phyloP scores from a whole-genome alignment of 2,329 filamentous ascomycete genomes.

The Sclerotinia subarctica region DNA sequence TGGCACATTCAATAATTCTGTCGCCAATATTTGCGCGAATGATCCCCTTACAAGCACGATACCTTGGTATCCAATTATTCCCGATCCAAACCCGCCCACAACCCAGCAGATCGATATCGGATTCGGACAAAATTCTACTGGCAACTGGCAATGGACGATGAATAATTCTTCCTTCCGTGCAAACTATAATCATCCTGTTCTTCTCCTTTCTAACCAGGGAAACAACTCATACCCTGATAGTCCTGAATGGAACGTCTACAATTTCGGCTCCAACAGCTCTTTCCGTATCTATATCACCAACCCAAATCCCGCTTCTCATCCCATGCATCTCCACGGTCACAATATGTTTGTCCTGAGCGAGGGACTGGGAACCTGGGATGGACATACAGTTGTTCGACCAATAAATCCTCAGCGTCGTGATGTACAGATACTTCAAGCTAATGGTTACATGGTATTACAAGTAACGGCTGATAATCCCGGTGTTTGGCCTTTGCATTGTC shows the following conservation, averaged over 20 bases:
- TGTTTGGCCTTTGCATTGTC: slow-evolving; percentile 51
- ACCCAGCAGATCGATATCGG: slow-evolving; percentile 40
- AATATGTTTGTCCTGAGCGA: slow-evolving; percentile 65
- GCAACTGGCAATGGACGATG: slow-evolving; percentile 50
- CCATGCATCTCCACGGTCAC: slow-evolving; percentile 69
- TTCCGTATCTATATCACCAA: slow-evolving; percentile 52
- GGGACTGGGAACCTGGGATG: slow-evolving; percentile 38
- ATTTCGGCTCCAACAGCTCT: slow-evolving; percentile 51
- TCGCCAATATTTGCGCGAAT: slow-evolving; percentile 25
- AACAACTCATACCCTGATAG: slow-evolving; percentile 49
- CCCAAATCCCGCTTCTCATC: slow-evolving; percentile 52
- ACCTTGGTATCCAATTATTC: slow-evolving; percentile 29
- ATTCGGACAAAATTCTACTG: slow-evolving; percentile 48
- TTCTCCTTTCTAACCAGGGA: slow-evolving; percentile 52
- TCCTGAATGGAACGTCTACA: slow-evolving; percentile 54
- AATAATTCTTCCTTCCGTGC: slow-evolving; percentile 50
- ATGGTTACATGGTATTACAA: slow-evolving; percentile 45
- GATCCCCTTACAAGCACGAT: slow-evolving; percentile 27
- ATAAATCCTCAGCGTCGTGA: slow-evolving; percentile 53
- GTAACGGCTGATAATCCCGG: slow-evolving; percentile 50
- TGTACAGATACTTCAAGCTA: slow-evolving; percentile 46
- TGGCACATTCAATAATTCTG: slow-evolving; percentile 22
- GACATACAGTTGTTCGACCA: slow-evolving; percentile 40
- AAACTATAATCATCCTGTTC: slow-evolving; percentile 52
- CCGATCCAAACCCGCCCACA: slow-evolving; percentile 26